Conservation (phyloP, 2,329 filamentous ascomycete species). For the Lachnellula subtilissima region DNA sequence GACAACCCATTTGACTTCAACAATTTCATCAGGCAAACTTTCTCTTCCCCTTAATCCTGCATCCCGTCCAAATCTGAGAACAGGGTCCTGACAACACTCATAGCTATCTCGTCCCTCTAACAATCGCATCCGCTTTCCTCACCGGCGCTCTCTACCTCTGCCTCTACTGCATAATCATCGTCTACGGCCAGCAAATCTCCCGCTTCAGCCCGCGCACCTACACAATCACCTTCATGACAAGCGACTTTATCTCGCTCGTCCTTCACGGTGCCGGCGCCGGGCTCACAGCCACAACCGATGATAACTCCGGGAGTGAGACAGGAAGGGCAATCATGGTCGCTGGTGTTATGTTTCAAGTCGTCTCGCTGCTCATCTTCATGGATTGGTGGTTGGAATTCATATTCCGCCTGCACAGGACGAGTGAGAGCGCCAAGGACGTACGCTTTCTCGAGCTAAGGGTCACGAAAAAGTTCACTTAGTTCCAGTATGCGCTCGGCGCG, state of each 20-base stretch:
- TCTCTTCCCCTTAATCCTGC: too few relatives aligned
- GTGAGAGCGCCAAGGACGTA: neutral
- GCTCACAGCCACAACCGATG: constrained; percentile 34
- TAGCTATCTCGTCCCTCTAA: constrained; percentile 48
- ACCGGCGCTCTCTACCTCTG: constrained; percentile 58
- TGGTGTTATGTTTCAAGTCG: constrained; percentile 52
- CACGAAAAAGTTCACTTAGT: too few relatives aligned
- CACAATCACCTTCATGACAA: constrained; percentile 52
- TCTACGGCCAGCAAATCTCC: constrained; percentile 41
- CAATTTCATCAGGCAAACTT: constrained; percentile 43
- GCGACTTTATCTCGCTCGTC: constrained; percentile 53
- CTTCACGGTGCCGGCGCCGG: constrained; percentile 54
- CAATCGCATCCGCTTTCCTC: constrained; percentile 58
- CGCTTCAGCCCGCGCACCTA: constrained; percentile 39
- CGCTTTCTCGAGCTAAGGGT: neutral
- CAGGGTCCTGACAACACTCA: neutral
- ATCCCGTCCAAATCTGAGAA: too few relatives aligned
- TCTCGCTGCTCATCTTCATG: constrained; percentile 37
- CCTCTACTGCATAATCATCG: constrained; percentile 41
- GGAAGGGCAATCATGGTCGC: constrained; percentile 54
- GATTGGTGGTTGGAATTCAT: constrained; percentile 7
- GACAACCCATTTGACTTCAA: constrained; percentile 43
- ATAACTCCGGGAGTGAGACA: constrained; percentile 24
- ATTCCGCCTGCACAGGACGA: constrained; percentile 1
- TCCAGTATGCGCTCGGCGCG: too few relatives aligned